phyloP scores from a whole-genome alignment of 768 basidiomycete genomes.

The Butyriboletus loyo region DNA sequence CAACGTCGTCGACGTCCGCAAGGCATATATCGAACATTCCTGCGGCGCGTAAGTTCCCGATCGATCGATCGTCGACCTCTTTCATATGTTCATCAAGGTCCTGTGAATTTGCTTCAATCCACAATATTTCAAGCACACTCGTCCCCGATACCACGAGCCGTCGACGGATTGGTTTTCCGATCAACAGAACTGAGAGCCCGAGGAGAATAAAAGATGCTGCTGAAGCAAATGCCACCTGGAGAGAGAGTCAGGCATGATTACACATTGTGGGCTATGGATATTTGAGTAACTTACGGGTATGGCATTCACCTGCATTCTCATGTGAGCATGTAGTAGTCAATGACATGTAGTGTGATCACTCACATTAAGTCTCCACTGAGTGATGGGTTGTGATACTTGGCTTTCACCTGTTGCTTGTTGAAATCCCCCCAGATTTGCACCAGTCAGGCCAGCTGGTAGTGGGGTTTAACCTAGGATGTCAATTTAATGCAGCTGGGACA shows the following conservation, averaged over 20 bases:
- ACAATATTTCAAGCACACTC: background rate
- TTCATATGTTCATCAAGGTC: background rate
- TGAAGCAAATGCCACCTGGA: background rate
- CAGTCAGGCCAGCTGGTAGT: background rate
- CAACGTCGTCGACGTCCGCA: background rate
- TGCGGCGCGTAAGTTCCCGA: background rate
- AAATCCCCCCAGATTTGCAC: background rate
- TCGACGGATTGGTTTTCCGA: background rate
- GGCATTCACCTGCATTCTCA: background rate
- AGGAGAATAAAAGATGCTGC: background rate
- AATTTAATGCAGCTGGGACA: background rate
- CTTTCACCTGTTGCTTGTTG: background rate
- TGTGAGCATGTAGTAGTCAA: background rate
- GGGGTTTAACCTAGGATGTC: background rate
- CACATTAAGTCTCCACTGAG: background rate
- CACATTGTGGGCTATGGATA: background rate
- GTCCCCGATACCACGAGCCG: background rate
- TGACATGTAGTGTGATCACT: background rate
- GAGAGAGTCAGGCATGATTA: background rate
- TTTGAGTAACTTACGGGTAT: background rate
- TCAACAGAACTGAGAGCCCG: background rate
- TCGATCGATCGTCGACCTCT: background rate
- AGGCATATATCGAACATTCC: background rate
- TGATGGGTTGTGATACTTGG: background rate
- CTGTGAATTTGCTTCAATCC: background rate